These are phyloP conservation scores for Eucalyptus erythrocorys DNA, from an alignment of 345 rosid genomes.

Conservation along the genomic window DNA sequence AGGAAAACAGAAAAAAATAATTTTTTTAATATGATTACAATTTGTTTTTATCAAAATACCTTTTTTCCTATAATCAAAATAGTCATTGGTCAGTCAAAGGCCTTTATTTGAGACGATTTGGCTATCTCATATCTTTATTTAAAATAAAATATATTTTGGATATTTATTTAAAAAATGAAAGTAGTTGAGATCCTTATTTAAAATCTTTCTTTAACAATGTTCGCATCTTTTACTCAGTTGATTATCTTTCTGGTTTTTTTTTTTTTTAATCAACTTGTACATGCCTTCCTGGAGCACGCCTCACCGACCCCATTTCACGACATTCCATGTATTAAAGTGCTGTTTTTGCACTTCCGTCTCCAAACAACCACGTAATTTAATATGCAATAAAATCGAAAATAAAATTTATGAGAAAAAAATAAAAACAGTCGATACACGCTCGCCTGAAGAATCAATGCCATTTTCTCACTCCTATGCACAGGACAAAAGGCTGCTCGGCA, in stretches of 20 bases:
- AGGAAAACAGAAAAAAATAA: no score
- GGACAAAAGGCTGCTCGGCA: neutral
- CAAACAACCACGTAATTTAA: neutral
- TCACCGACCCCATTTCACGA: neutral
- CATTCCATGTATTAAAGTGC: neutral
- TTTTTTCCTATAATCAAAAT: no score
- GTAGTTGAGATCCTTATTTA: accelerated
- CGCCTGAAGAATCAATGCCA: neutral
- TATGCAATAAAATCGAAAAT: neutral
- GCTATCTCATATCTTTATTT: accelerated
- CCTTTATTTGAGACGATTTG: no score
- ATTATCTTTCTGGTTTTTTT: neutral
- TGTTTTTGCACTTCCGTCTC: neutral
- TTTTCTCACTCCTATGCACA: neutral
- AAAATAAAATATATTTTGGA: no score
- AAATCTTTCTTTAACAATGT: no score
- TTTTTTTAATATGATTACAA: no score
- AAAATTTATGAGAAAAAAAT: neutral
- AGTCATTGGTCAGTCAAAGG: accelerated
- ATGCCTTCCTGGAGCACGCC: neutral
- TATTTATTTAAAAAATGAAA: no score
- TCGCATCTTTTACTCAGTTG: neutral
- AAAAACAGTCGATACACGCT: neutral
- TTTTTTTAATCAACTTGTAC: neutral
- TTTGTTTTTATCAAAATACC: no score